A percentile compares a stretch with the other conserved stretches of the same genome.
phyloP scores from a whole-genome alignment of 2,329 filamentous ascomycete species.

The Camillea tinctor region DNA sequence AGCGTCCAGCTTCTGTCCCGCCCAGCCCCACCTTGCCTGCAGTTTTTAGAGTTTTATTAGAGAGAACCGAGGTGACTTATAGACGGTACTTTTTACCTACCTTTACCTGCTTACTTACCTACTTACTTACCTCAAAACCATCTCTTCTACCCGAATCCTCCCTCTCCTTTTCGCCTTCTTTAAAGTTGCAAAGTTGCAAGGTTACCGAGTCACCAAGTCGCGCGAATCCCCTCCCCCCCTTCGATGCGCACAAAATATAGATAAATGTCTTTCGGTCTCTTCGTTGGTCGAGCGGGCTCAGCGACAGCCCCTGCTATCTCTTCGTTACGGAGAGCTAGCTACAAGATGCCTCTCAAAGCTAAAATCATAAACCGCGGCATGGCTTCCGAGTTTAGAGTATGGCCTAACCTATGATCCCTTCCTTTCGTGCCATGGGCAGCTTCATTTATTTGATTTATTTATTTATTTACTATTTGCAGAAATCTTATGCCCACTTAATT shows the following conservation, averaged over 20 bases:
- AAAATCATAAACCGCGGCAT: constrained; percentile 65
- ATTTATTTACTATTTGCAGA: neutral
- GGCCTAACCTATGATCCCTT: constrained; percentile 10
- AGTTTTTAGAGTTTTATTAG: too few relatives aligned
- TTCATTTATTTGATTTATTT: constrained; percentile 10
- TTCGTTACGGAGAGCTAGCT: constrained; percentile 41
- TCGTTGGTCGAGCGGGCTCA: constrained; percentile 53
- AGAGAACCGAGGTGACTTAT: too few relatives aligned
- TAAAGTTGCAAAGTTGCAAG: too few relatives aligned
- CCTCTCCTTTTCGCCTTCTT: too few relatives aligned
- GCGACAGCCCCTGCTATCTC: constrained; percentile 47
- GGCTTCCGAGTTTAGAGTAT: constrained; percentile 50
- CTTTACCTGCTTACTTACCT: too few relatives aligned
- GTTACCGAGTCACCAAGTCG: too few relatives aligned
- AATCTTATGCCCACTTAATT: constrained; percentile 38
- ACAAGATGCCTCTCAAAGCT: constrained; percentile 76
- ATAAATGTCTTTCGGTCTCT: constrained; percentile 58
- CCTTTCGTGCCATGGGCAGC: neutral
- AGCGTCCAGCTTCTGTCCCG: too few relatives aligned
- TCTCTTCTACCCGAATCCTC: neutral
- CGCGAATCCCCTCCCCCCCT: too few relatives aligned
- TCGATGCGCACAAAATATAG: constrained; percentile 27
- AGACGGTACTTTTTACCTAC: too few relatives aligned
- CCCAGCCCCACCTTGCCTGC: too few relatives aligned
- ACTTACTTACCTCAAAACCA: too few relatives aligned